A percentile compares a stretch with the other conserved stretches of the same genome.
These are phyloP conservation scores for Paralagenidium karlingii DNA, from an alignment of 352 stramenopile species.

Conservation along the genomic window DNA sequence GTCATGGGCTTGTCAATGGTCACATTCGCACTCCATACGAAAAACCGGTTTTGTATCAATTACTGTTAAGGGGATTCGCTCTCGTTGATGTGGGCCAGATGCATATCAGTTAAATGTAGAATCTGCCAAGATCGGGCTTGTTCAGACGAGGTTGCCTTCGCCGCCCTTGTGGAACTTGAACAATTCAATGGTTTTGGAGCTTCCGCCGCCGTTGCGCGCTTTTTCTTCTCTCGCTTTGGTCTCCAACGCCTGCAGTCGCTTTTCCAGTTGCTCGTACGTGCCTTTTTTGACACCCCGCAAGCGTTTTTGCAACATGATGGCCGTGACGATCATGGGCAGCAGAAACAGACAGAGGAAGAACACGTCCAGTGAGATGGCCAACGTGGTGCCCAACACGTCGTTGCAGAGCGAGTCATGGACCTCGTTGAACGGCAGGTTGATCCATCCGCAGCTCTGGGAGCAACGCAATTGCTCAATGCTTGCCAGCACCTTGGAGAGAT, in stretches of 20 bases:
- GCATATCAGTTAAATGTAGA: too few relatives aligned
- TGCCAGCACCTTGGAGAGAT: constrained; percentile 34
- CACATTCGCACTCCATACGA: too few relatives aligned
- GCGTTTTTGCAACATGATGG: constrained; percentile 64
- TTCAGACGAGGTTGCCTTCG: too few relatives aligned
- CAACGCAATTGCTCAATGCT: constrained; percentile 50
- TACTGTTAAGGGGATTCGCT: too few relatives aligned
- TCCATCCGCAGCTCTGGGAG: constrained; percentile 65
- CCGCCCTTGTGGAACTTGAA: too few relatives aligned
- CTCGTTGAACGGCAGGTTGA: constrained; percentile 72
- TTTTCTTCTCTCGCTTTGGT: constrained; percentile 13
- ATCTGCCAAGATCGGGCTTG: too few relatives aligned
- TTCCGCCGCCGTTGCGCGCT: too few relatives aligned
- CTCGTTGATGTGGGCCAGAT: too few relatives aligned
- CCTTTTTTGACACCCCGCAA: constrained; percentile 64
- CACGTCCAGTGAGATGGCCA: constrained; percentile 64
- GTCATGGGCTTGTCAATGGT: too few relatives aligned
- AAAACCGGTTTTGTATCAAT: too few relatives aligned
- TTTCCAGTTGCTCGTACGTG: constrained; percentile 67
- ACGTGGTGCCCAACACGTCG: constrained; percentile 61
- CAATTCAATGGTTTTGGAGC: too few relatives aligned
- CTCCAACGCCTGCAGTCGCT: constrained; percentile 51
- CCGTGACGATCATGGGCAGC: constrained; percentile 55
- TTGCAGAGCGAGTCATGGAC: constrained; percentile 60
- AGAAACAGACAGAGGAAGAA: constrained; percentile 68